Evolutionary conservation across 169 alveolate genomes (phyloP).

Genomic region (Cyclospora cayetanensis): DNA sequence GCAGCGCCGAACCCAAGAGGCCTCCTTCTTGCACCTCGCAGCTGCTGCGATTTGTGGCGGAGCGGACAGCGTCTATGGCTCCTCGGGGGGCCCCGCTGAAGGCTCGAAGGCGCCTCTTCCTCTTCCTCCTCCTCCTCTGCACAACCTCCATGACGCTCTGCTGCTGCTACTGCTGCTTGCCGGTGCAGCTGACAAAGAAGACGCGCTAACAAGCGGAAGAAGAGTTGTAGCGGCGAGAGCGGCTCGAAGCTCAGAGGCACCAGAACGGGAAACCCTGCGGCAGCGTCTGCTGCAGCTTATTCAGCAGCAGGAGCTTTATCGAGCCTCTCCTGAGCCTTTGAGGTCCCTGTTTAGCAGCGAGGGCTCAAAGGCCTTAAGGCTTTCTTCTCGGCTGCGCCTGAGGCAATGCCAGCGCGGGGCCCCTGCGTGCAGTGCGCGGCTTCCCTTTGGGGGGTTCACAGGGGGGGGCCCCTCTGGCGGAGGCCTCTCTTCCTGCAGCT

Average conservation of each 20-base stretch:
- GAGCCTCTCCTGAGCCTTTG: not conserved
- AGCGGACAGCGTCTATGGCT: not conserved
- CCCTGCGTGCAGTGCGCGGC: not conserved
- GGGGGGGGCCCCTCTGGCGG: not conserved
- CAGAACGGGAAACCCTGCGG: not conserved
- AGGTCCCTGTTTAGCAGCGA: not conserved
- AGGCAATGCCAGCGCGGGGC: not conserved
- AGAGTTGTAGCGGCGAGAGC: not conserved
- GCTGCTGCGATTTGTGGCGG: not conserved
- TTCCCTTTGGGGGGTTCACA: not conserved
- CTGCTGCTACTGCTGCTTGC: slow-evolving; percentile 23
- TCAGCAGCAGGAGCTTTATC: not conserved
- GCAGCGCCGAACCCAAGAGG: not conserved
- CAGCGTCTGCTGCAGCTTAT: not conserved
- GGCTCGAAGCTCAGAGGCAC: not conserved
- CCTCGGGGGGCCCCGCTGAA: not conserved
- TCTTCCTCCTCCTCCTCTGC: not conserved
- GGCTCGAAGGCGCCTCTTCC: not conserved
- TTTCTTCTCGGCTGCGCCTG: not conserved
- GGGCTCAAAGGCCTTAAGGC: not conserved
- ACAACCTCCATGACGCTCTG: not conserved
- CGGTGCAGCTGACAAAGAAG: too few species aligned
- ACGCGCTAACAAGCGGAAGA: not conserved
- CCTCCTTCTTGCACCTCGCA: not conserved
- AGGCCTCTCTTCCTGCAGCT: not conserved